Evolutionary conservation across 495 filamentous ascomycete genomes (phyloP).

Genomic region (Aspergillus hancockii): DNA sequence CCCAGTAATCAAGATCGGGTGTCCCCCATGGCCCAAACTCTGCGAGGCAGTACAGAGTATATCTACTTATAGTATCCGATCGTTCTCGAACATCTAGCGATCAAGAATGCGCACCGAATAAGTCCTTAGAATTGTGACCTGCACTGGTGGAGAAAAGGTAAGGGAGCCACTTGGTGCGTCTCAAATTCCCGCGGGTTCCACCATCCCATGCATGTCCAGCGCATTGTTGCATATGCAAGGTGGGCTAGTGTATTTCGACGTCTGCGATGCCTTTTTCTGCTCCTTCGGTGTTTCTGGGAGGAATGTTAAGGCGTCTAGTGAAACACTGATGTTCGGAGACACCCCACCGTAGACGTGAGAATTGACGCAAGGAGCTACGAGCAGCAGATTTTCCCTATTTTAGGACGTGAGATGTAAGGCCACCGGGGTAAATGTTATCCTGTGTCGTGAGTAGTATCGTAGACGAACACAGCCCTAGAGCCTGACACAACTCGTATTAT

Average conservation of each 20-base stretch:
- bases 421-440: background rate
- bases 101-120: background rate
- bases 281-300: background rate
- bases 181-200: conserved; percentile 6
- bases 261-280: background rate
- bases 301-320: background rate
- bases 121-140: background rate
- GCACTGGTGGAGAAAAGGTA: background rate
- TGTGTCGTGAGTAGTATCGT: background rate
- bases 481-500: no score
- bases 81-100: background rate
- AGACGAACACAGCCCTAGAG: no score
- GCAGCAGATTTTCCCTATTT: background rate
- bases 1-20: no score
- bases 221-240: conserved; percentile 1
- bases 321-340: background rate
- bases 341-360: background rate
- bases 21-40: no score
- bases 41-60: no score
- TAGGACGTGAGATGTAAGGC: background rate
- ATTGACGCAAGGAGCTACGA: no score
- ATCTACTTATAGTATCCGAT: no score
- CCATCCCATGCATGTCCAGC: background rate
- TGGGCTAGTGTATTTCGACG: conserved; percentile 1
- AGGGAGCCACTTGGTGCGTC: conserved; percentile 11